Percentiles rank a stretch among this genome's conserved stretches.
Conservation (phyloP, 106 monocot genomes). For the Posidonia australis region DNA sequence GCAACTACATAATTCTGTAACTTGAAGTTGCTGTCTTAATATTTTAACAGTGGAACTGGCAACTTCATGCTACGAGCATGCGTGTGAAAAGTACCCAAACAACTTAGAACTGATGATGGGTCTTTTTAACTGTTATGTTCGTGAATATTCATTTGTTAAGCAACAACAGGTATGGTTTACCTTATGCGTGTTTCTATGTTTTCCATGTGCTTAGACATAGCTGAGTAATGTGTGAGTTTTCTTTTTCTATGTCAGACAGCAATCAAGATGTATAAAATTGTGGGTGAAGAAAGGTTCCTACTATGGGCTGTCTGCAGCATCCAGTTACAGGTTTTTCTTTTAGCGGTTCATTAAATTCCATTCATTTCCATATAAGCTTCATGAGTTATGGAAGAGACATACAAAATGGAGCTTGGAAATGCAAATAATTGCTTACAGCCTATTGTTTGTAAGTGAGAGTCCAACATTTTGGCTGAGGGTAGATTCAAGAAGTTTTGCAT, state of each 20-base stretch:
- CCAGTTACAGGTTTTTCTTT: constrained; percentile 57
- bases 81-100: constrained; percentile 67
- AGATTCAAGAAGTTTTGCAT: too few relatives aligned
- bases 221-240: background rate
- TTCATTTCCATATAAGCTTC: background rate
- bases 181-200: background rate
- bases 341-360: background rate
- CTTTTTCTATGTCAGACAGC: constrained; percentile 70
- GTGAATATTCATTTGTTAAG: constrained; percentile 87
- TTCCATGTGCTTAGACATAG: background rate
- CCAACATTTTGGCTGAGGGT: too few relatives aligned
- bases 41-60: constrained; percentile 78
- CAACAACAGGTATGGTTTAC: constrained; percentile 72
- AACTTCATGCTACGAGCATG: constrained; percentile 93
- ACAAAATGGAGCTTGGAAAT: too few relatives aligned
- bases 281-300: constrained; percentile 91
- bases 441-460: too few relatives aligned
- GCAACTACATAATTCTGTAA: background rate
- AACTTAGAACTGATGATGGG: constrained; percentile 93
- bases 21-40: constrained; percentile 2
- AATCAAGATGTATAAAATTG: constrained; percentile 94
- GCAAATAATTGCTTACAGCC: too few relatives aligned
- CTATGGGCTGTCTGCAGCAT: constrained; percentile 99
- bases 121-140: constrained; percentile 94
- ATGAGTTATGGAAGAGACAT: too few relatives aligned